Evolutionary conservation across 2,329 filamentous ascomycete genomes (phyloP), one percentile per base, ranked within the genome.

Genomic region (Cordyceps pruinosa): DNA sequence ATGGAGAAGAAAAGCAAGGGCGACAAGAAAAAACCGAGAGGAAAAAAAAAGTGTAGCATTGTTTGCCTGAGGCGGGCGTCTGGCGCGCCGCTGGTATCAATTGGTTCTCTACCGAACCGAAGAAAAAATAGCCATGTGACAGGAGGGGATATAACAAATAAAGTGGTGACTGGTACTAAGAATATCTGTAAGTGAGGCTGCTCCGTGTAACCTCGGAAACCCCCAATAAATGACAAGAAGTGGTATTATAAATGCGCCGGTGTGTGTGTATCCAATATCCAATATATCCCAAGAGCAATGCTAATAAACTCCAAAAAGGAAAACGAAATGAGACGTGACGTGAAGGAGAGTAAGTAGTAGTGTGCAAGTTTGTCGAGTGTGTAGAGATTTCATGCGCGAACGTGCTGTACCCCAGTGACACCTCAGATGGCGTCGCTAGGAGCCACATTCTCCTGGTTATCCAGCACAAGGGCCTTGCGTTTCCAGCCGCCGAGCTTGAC

Each of bases 401-500:
- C 21, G 26, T 25, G 7, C 37, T 26, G 30, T 32, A n/a, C n/a
- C n/a, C n/a, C 28, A 37, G 13, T 4, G 41, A 50, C 32, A 32
- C 17, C 21, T 39, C 15, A 52, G 25, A 28, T 42, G n/a, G 17
- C 32, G 28, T 28, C 44, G 25, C 51, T 19, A 12, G 21, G 45
- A 37, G 44, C 44, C 35, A 34, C 47, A 41, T 52, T 57, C 49
- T 72, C 71, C 28, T 72, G 66, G 32, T 66, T 61, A 56, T 71
- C 64, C 57, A 76, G 75, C 65, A 75, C 66, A 42, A 76, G 70
- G 50, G 72, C 73, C 13, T 72, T 66, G 56, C 73, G 67, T 68
- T 76, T 76, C 74, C 73, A 76, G 34, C 74, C 72, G 37, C 73
- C 72, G 17, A 72, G 70, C 66, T 73, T 74, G 61, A 73, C 68